Evolutionary conservation across 2,329 filamentous ascomycete species (phyloP).

Genomic region (Exophiala sp.): DNA sequence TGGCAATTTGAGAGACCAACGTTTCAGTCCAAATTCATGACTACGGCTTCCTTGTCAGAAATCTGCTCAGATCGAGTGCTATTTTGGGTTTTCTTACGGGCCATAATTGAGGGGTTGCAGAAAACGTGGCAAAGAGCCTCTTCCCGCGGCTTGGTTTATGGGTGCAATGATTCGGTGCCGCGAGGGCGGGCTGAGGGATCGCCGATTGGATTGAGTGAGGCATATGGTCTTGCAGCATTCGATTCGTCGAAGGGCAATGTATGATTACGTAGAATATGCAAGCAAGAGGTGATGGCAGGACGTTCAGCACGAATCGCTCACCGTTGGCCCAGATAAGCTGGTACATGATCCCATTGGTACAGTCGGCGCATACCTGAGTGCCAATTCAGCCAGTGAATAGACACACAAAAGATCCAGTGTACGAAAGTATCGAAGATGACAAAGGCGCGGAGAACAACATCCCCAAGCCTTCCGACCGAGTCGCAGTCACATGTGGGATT

Average conservation of each 20-base stretch:
- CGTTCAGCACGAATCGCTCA: background rate
- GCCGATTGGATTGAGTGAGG: background rate
- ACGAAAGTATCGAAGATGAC: no score
- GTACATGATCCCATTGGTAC: background rate
- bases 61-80: background rate
- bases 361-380: no score
- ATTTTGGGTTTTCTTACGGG: background rate
- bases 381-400: background rate
- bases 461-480: no score
- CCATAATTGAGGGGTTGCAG: background rate
- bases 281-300: background rate
- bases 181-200: background rate
- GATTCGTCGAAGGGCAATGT: background rate
- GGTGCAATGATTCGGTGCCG: background rate
- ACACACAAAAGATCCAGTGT: background rate
- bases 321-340: background rate
- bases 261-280: background rate
- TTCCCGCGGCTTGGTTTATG: background rate
- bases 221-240: background rate
- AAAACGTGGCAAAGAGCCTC: conserved; percentile 1
- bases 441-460: no score
- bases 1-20: no score
- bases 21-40: no score
- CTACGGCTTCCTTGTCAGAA: background rate
- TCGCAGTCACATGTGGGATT: no score